Evolutionary conservation across 2,329 filamentous ascomycete genomes (phyloP), one percentile per base, ranked within the genome.

Genomic region (Hansfordia pulvinata): DNA sequence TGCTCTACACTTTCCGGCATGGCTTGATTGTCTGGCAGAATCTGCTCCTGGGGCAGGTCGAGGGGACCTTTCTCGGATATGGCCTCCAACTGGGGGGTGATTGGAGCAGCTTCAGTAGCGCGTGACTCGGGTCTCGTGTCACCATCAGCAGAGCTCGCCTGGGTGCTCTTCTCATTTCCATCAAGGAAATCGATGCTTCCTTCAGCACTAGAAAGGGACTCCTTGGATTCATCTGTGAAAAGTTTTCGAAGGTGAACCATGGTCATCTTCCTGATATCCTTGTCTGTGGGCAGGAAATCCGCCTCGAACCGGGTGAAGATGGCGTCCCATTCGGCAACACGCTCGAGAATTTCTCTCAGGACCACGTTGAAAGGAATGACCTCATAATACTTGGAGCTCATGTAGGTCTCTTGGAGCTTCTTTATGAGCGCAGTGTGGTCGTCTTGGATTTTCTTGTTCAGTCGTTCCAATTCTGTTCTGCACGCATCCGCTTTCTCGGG

Each of bases 341-440:
- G 92, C 46, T 94, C 86, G 36, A 96, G 76, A 62, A 93, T 90
- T 30, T 83, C 80, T 38, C 88, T 76, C 26, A 94, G 71, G 6
- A 88, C 80, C 30, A 78, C 69, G 40, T 96, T 98, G 35, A 98
- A 67, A 1, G 92, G 90, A 26, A 96, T 86, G 29, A 94, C 77
- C 52, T 98, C 90, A 58, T 93, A 98, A 47, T 96, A 96, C 45
- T 84, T 86, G 3, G 86, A 93, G 36, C 76, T 76, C 57, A 90
- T 85, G 46, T 98, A 98, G 35, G 82, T 83, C 18, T 86, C 76
- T 48, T 94, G 85, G 8, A 98, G 62, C 35, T 83, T 81, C 27
- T 69, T 69, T 26, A 85, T 63, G 27, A 96, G 60, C 28, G 67
- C 62, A 4, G 68, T 58, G 40, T 93, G 79, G 35, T 98, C 88